These are phyloP conservation scores for Penicillium salamii DNA, from an alignment of 495 filamentous ascomycete genomes.

Conservation along the genomic window DNA sequence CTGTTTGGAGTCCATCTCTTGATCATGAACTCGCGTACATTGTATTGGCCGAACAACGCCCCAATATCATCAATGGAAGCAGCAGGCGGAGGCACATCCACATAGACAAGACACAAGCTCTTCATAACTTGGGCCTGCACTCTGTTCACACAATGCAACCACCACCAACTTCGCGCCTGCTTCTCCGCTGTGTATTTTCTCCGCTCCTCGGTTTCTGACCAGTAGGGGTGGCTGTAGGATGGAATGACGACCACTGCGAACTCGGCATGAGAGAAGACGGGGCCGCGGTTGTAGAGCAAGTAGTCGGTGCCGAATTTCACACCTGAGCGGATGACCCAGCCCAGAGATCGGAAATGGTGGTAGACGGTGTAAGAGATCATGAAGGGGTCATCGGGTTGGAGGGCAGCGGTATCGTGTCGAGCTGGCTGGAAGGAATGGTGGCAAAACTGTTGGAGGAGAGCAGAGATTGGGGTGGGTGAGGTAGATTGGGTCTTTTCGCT, in stretches of 20 bases:
- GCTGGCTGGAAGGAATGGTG: conserved; percentile 68
- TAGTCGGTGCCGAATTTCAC: conserved; percentile 95
- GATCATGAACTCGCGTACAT: conserved; percentile 76
- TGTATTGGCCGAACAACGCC: conserved; percentile 65
- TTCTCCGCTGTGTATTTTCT: conserved; percentile 44
- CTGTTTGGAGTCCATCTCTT: conserved; percentile 83
- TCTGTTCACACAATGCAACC: conserved; percentile 87
- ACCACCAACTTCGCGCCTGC: conserved; percentile 72
- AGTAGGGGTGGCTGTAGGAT: conserved; percentile 72
- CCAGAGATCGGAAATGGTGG: conserved; percentile 93
- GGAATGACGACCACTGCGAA: conserved; percentile 85
- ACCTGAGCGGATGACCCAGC: conserved; percentile 92
- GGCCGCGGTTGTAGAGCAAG: conserved; percentile 90
- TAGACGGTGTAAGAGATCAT: conserved; percentile 83
- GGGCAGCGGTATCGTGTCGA: conserved; percentile 23
- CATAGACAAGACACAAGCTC: conserved; percentile 78
- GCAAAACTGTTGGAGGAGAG: conserved; percentile 64
- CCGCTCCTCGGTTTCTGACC: conserved; percentile 55
- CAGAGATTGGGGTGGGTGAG: conserved; percentile 29
- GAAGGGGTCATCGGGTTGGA: conserved; percentile 76
- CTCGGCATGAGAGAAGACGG: conserved; percentile 90
- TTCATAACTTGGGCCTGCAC: conserved; percentile 90
- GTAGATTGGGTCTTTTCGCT: conserved; percentile 28
- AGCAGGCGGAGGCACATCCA: conserved; percentile 78
- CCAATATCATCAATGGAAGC: conserved; percentile 52